A percentile compares a stretch with the other conserved stretches of the same genome.
These are phyloP conservation scores for Anacardium occidentale DNA, from an alignment of 345 rosid species.

Conservation along the genomic window DNA sequence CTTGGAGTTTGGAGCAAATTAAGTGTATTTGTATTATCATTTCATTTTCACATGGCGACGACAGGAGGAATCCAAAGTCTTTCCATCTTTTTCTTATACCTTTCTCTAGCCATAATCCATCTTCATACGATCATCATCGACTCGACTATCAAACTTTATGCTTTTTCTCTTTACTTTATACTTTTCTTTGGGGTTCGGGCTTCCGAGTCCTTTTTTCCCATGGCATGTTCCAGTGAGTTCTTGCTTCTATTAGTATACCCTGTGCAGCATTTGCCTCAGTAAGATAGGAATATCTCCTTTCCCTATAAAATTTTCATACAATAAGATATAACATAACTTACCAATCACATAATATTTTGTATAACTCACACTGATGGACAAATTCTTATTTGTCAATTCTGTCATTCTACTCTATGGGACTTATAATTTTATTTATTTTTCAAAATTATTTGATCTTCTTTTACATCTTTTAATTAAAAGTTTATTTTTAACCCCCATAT, in stretches of 20 bases:
- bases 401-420: too few relatives aligned
- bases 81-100: slow-evolving; percentile 26
- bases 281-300: not conserved
- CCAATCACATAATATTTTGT: too few relatives aligned
- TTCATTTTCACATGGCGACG: not conserved
- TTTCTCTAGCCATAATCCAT: slow-evolving; percentile 38
- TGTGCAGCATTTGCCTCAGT: not conserved
- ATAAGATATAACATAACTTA: too few relatives aligned
- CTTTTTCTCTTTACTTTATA: slow-evolving; percentile 16
- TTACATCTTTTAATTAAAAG: too few relatives aligned
- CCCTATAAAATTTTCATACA: too few relatives aligned
- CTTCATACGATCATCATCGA: slow-evolving; percentile 9
- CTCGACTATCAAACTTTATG: slow-evolving; percentile 9
- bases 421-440: too few relatives aligned
- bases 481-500: too few relatives aligned
- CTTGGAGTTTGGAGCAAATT: not conserved
- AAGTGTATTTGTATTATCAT: not conserved
- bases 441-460: too few relatives aligned
- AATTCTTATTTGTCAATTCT: too few relatives aligned
- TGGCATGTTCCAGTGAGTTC: slow-evolving; percentile 6
- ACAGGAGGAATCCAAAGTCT: slow-evolving; percentile 12
- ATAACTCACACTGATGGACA: too few relatives aligned
- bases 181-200: slow-evolving; percentile 30
- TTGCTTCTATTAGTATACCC: not conserved
- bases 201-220: slow-evolving; percentile 25